Percentiles rank a stretch among this genome's conserved stretches.
These are phyloP conservation scores for Fusarium sp. DNA, from an alignment of 2,329 filamentous ascomycete genomes.

Conservation along the genomic window DNA sequence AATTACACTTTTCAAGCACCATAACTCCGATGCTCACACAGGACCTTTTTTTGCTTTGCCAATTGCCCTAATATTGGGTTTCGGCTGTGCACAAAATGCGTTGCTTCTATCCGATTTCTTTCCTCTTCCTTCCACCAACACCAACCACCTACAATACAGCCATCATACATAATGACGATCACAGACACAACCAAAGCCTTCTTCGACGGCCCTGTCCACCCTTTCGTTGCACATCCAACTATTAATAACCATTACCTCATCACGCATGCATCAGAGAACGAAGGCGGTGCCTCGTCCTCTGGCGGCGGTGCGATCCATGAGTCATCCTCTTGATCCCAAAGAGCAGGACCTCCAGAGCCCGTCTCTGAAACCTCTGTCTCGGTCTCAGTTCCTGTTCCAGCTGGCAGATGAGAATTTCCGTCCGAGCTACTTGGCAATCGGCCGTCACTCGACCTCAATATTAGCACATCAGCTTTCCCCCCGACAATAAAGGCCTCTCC, in stretches of 20 bases:
- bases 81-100: no score
- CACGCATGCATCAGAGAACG: background rate
- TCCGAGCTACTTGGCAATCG: background rate
- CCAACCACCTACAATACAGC: no score
- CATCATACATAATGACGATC: no score
- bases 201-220: no score
- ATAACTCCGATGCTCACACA: no score
- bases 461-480: background rate
- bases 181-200: no score
- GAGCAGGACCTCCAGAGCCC: background rate
- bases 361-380: accelerated
- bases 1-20: no score
- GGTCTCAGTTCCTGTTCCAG: background rate
- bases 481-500: background rate
- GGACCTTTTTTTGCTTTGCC: no score
- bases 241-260: background rate
- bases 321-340: background rate
- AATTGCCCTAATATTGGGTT: no score
- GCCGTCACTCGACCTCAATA: constrained; percentile 6
- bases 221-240: background rate
- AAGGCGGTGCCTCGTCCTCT: constrained; percentile 2
- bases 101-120: no score
- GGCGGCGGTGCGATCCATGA: constrained; percentile 13
- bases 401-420: accelerated
- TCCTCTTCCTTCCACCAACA: no score